These are phyloP conservation scores for Brettanomyces bruxellensis DNA, from an alignment of 805 yeast genomes.

Conservation along the genomic window DNA sequence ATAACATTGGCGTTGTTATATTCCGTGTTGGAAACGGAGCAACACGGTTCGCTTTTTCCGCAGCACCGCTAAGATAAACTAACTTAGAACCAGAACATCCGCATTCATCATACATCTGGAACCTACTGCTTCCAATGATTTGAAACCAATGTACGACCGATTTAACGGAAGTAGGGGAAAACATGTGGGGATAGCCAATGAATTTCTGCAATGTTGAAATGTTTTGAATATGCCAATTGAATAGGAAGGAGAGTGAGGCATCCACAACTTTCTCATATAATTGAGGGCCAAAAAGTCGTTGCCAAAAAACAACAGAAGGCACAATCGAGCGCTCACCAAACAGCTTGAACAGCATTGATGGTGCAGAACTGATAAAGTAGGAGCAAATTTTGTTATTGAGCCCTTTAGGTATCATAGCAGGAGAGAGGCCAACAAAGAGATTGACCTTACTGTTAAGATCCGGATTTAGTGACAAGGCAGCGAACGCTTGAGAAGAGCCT, in stretches of 20 bases:
- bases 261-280: constrained; percentile 39
- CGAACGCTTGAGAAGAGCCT: constrained; percentile 28
- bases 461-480: constrained; percentile 61
- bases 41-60: constrained; percentile 33
- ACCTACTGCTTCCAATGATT: constrained; percentile 35
- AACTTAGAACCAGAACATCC: constrained; percentile 24
- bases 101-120: constrained; percentile 46
- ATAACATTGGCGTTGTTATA: constrained; percentile 65
- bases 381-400: constrained; percentile 35
- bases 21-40: constrained; percentile 55
- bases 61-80: constrained; percentile 18
- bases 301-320: constrained; percentile 62
- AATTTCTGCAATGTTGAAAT: constrained; percentile 35
- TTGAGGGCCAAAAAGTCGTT: constrained; percentile 41
- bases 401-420: constrained; percentile 90
- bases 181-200: constrained; percentile 42
- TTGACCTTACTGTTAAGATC: constrained; percentile 48
- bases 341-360: constrained; percentile 56
- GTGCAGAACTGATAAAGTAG: constrained; percentile 65
- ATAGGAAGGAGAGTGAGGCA: constrained; percentile 33
- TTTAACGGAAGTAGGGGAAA: constrained; percentile 47
- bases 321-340: constrained; percentile 71
- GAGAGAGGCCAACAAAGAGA: constrained; percentile 74
- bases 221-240: constrained; percentile 40
- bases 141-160: constrained; percentile 43